Evolutionary conservation across 2,329 filamentous ascomycete genomes (phyloP), one percentile per base, ranked within the genome.

Genomic region (Ophiostoma sp.): DNA sequence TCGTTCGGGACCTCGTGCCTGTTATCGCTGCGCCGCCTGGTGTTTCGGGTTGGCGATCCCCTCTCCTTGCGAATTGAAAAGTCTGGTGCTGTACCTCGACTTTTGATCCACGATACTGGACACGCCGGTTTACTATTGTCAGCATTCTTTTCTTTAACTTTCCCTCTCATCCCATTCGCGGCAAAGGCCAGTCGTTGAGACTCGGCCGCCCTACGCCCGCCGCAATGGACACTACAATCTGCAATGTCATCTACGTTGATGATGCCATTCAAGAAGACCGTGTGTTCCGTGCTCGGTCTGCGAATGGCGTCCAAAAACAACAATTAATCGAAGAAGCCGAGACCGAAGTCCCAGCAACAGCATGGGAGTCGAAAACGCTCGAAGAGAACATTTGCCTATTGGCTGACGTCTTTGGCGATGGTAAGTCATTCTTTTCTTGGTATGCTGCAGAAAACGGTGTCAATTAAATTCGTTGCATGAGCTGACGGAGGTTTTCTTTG

Each of bases 161-260:
- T 50, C 33, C 17, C 25, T 36, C 57, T 12, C 70, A 45, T 31
- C 36, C 28, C n/a, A 22, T 42, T 63, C 17, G 15, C 42, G n/a
- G 36, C 55, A 45, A 83, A 85, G 85, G 86, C 86, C 87, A 84
- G 87, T 88, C 87, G 84, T 80, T 19, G 82, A 85, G 87, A 87
- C 87, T 88, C 86, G 87, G 85, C 86, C 70, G 69, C 86, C 86
- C 85, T 83, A 81, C 83, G 80, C 81, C 70, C 82, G 82, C 83
- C 83, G 85, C 81, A 80, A 90, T 90, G 88, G 87, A 89, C 80
- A 84, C 83, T 79, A 84, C 85, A 78, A 82, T 83, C 74, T 89
- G 87, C 80, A 87, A 89, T 80, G 84, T 90, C 76, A 87, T 90
- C 75, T 90, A 89, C 77, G 87, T 90, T 77, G 87, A 89, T 81